Evolutionary conservation across 768 basidiomycete species (phyloP).

Genomic region (Psilocybe subaeruginosa): DNA sequence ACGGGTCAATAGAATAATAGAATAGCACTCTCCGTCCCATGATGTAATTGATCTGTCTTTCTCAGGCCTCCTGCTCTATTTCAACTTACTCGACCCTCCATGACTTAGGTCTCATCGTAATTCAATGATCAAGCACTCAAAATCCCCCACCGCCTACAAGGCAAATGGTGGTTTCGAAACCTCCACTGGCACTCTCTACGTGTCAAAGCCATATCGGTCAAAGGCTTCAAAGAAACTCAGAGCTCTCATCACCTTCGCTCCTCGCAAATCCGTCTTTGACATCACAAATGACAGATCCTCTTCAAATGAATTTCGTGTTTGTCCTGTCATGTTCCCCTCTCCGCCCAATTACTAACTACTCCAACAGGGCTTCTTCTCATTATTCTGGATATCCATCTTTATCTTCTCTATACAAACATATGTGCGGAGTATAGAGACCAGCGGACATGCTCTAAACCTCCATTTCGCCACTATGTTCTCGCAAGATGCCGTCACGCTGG

Average conservation of each 20-base stretch:
- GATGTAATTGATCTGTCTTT: neutral
- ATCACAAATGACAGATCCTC: conserved; percentile 73
- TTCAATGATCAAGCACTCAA: neutral
- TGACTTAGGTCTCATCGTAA: neutral
- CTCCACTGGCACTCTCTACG: conserved; percentile 67
- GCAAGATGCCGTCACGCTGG: conserved; percentile 79
- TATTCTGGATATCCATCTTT: conserved; percentile 93
- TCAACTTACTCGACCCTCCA: neutral
- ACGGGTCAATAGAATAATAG: neutral
- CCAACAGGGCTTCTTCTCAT: conserved; percentile 84
- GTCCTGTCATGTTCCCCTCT: conserved; percentile 18
- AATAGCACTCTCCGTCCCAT: neutral
- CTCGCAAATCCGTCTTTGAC: conserved; percentile 86
- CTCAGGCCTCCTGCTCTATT: neutral
- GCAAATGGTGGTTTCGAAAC: conserved; percentile 52
- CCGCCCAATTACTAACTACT: conserved; percentile 4
- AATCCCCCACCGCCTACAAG: conserved; percentile 23
- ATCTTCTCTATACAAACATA: conserved; percentile 81
- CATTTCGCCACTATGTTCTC: conserved; percentile 89
- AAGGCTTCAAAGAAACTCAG: conserved; percentile 75
- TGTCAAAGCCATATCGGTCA: conserved; percentile 78
- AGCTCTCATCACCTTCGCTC: conserved; percentile 84
- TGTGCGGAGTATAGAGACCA: conserved; percentile 74
- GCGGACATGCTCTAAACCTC: conserved; percentile 76
- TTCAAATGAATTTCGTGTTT: conserved; percentile 84